A percentile compares a stretch with the other conserved stretches of the same genome.
Conservation (phyloP, 2,329 filamentous ascomycete species). For the Colletotrichum siamense region DNA sequence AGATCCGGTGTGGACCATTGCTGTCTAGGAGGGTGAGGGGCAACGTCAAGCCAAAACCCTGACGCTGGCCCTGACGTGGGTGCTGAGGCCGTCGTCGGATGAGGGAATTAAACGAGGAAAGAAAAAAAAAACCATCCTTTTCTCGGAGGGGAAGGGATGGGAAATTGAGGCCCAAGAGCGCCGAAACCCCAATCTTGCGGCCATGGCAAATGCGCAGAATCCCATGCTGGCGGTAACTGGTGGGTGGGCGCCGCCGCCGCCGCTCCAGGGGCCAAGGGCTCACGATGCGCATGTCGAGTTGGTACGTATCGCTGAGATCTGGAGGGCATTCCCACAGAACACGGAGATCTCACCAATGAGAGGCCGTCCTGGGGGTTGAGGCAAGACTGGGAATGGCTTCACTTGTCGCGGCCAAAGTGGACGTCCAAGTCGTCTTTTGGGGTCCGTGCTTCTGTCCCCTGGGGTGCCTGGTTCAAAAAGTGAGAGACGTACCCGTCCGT, state of each 20-base stretch:
- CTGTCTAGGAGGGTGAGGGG: background rate
- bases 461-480: background rate
- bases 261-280: background rate
- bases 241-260: background rate
- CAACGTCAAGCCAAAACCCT: background rate
- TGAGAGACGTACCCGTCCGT: background rate
- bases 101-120: background rate
- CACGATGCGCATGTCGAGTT: background rate
- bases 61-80: background rate
- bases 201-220: constrained; percentile 20
- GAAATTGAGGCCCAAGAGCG: constrained; percentile 14
- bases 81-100: background rate
- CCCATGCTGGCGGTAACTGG: constrained; percentile 5
- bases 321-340: background rate
- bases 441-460: background rate
- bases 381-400: constrained; percentile 12
- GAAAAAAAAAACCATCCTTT: background rate
- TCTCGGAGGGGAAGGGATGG: background rate
- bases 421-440: background rate
- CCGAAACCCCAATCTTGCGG: background rate
- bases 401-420: background rate
- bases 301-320: constrained; percentile 2
- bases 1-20: constrained; percentile 3
- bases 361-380: background rate
- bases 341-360: constrained; percentile 14